Percentiles rank a stretch among this genome's conserved stretches.
phyloP scores from a whole-genome alignment of 208 protist species.

The Trypanosoma cruzi region DNA sequence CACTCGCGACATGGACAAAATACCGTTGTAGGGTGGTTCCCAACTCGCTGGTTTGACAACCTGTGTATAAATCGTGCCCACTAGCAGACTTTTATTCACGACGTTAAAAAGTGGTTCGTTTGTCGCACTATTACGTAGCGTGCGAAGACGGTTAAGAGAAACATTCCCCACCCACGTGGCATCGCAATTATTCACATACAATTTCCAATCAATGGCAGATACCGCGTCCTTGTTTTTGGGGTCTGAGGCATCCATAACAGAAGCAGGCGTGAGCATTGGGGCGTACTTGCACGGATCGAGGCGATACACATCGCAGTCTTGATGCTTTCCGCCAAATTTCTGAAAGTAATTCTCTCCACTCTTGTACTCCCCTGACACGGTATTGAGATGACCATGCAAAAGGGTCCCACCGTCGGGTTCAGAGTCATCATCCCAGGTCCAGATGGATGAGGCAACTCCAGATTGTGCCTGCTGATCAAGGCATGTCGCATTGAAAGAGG shows the following conservation, averaged over 20 bases:
- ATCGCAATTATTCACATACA: constrained; percentile 87
- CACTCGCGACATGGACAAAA: constrained; percentile 38
- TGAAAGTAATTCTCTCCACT: constrained; percentile 89
- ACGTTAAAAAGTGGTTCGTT: constrained; percentile 64
- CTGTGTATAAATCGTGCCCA: constrained; percentile 81
- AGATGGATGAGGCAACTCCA: constrained; percentile 57
- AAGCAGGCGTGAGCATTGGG: constrained; percentile 75
- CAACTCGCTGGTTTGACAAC: constrained; percentile 71
- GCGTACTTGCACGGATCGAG: constrained; percentile 79
- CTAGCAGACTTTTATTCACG: constrained; percentile 45
- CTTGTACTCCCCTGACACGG: constrained; percentile 48
- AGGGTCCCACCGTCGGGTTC: constrained; percentile 2
- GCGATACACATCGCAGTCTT: constrained; percentile 79
- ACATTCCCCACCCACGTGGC: constrained; percentile 82
- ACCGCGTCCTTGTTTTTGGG: constrained; percentile 14
- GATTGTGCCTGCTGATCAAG: constrained; percentile 61
- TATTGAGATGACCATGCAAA: constrained; percentile 61
- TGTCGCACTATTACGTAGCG: constrained; percentile 53
- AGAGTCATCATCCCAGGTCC: constrained; percentile 41
- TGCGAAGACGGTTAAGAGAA: constrained; percentile 67
- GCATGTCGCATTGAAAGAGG: constrained; percentile 80
- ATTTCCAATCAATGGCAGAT: constrained; percentile 62
- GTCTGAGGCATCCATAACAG: neutral
- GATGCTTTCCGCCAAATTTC: constrained; percentile 89
- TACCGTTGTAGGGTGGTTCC: constrained; percentile 42